phyloP scores from a whole-genome alignment of 345 rosid genomes.

The Rhodamnia rubescens region DNA sequence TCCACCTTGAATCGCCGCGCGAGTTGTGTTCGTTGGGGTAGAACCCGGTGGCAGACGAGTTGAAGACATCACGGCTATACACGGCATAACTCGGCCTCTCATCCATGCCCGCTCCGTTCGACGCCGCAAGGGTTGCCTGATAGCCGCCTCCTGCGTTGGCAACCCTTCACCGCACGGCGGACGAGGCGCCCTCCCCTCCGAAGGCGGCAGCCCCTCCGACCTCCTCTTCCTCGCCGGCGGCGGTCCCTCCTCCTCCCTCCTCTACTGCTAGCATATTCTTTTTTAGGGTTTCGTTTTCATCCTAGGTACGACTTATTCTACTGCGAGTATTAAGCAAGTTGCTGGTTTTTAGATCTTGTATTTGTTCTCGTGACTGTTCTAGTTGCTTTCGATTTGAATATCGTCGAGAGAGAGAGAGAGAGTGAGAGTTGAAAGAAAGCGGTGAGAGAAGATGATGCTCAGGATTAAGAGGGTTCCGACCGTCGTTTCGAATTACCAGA shows the following conservation, averaged over 20 bases:
- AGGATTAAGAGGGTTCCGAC: conserved; percentile 89
- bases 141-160: conserved; percentile 36
- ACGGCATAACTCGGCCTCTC: conserved; percentile 41
- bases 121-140: conserved; percentile 68
- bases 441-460: conserved; percentile 37
- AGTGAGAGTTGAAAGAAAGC: not conserved
- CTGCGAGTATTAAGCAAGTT: not conserved
- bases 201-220: conserved; percentile 99
- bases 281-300: not conserved
- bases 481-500: conserved; percentile 71
- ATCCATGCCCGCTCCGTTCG: conserved; percentile 76
- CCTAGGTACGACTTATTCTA: not conserved
- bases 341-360: not conserved
- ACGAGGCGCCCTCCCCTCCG: conserved; percentile 99
- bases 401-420: not conserved
- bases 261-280: not conserved
- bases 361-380: not conserved
- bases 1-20: not conserved
- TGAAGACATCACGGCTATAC: conserved; percentile 98
- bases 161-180: conserved; percentile 99
- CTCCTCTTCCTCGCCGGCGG: conserved; percentile 99
- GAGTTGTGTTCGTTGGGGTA: conserved; percentile 4
- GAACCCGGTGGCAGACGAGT: conserved; percentile 26
- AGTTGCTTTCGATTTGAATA: not conserved
- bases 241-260: conserved; percentile 19